Conservation (phyloP, 371 early-diverging fungal species). For the Mortierella sp. region DNA sequence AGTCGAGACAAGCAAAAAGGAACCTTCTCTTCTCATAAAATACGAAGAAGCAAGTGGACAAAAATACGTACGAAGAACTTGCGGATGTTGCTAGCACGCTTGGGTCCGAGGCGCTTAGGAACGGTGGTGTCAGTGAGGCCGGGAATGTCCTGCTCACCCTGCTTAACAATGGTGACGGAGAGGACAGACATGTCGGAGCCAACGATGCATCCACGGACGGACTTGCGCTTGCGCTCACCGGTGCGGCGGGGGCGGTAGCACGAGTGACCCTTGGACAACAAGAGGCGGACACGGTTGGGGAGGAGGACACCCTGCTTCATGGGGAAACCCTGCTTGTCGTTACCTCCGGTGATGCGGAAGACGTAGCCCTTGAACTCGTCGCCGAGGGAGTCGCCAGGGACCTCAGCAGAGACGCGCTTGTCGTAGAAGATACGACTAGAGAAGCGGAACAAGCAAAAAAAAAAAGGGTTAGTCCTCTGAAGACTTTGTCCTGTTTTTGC, state of each 20-base stretch:
- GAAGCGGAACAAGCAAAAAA: no score
- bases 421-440: conserved; percentile 95
- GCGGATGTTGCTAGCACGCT: conserved; percentile 98
- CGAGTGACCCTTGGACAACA: conserved; percentile 97
- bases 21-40: no score
- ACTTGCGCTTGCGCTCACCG: conserved; percentile 99
- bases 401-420: conserved; percentile 97
- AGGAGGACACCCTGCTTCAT: conserved; percentile 98
- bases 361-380: conserved; percentile 99
- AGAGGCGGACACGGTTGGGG: conserved; percentile 94
- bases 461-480: no score
- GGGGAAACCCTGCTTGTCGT: conserved; percentile 99
- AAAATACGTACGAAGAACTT: conserved; percentile 89
- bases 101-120: conserved; percentile 97
- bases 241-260: conserved; percentile 98
- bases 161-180: conserved; percentile 95
- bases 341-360: conserved; percentile 99
- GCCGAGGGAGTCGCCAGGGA: conserved; percentile 95
- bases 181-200: conserved; percentile 95
- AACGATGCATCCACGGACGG: conserved; percentile 99
- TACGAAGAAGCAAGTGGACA: background rate
- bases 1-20: background rate
- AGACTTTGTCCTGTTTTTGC: no score
- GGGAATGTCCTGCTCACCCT: conserved; percentile 95
- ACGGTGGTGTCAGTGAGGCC: conserved; percentile 95